Base-by-base conservation (phyloP, 2,329 filamentous ascomycete genomes). In the Drechslerella coelobrocha region DNA sequence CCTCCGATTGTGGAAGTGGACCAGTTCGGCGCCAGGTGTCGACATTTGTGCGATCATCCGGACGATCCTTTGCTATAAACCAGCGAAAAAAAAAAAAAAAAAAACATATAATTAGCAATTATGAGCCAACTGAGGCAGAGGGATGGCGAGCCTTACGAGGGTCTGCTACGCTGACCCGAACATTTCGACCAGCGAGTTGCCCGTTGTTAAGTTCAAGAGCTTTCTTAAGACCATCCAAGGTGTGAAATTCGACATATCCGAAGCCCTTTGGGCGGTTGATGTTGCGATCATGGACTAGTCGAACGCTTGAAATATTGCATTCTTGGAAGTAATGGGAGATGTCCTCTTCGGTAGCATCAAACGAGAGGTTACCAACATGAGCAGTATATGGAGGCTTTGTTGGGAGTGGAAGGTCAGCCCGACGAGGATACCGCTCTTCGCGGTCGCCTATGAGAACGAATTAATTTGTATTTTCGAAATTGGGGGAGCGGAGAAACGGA, bases 221-320 rank as follows among this genome's bases (percentile, higher is more conserved):
- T 81, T 92, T 89, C 83, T 96, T 95, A 77, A 99, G 83, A 68
- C 93, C 93, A 53, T 97, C 93, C 47, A 94, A 82, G 55, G 87
- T 88, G 74, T 84, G 87, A 77, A 99, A 99, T 80, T 99, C 94
- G 74, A 96, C 93, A 79, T 99, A 99, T 72, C 93, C 94, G 77
- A 99, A 99, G 52, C 94, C 94, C 83, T 99, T 99, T 74, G 94
- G 94, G 78, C 92, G 92, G 80, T 89, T 87, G 78, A 94, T 89
- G 79, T 96, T 84, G 78, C 93, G 94, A 81, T 99, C 95, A 82
- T 97, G 93, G 73, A 99, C 96, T 76, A 99, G 92, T 77, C 94
- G 90, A 74, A 99, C 91, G 78, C 87, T 97, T 74, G 89, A 89
- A 76, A 97, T 88, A 74, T 91, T 85, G 79, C 93, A 97, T 62